These are phyloP conservation scores for Aspergillus fructus DNA, from an alignment of 2,329 filamentous ascomycete genomes.

Conservation along the genomic window DNA sequence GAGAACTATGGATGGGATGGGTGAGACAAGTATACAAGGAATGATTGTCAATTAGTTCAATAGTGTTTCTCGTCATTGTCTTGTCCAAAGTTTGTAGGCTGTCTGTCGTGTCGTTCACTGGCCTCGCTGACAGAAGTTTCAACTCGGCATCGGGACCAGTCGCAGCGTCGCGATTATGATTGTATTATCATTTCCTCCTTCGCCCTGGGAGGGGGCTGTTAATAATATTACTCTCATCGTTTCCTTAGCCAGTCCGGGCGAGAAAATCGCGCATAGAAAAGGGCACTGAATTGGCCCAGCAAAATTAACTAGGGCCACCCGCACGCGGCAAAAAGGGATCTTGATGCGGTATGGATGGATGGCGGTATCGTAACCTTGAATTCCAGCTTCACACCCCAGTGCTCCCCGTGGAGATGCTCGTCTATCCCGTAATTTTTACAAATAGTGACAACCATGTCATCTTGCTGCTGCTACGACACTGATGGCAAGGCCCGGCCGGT, in stretches of 20 bases:
- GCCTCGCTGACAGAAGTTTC: neutral
- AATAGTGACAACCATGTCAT: neutral
- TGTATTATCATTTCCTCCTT: neutral
- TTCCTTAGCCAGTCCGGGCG: constrained; percentile 12
- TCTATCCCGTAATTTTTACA: constrained; percentile 8
- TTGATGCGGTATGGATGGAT: constrained; percentile 8
- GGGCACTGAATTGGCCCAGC: constrained; percentile 9
- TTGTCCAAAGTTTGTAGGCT: neutral
- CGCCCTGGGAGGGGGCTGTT: neutral
- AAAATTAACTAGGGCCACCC: constrained; percentile 24
- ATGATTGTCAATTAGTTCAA: constrained; percentile 8
- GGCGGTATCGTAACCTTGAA: constrained; percentile 13
- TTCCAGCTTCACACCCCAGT: neutral
- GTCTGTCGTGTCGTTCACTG: neutral
- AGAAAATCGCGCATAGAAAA: constrained; percentile 31
- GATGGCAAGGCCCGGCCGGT: too few species aligned
- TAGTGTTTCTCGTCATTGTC: constrained; percentile 14
- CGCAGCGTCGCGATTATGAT: constrained; percentile 6
- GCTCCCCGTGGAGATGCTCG: constrained; percentile 6
- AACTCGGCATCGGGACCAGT: constrained; percentile 3
- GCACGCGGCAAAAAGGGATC: constrained; percentile 22
- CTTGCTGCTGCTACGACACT: neutral
- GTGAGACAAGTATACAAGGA: neutral
- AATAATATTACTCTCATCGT: constrained; percentile 16
- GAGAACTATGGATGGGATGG: neutral